phyloP scores from a whole-genome alignment of 2,329 filamentous ascomycete genomes.

The Nigrospora oryzae region DNA sequence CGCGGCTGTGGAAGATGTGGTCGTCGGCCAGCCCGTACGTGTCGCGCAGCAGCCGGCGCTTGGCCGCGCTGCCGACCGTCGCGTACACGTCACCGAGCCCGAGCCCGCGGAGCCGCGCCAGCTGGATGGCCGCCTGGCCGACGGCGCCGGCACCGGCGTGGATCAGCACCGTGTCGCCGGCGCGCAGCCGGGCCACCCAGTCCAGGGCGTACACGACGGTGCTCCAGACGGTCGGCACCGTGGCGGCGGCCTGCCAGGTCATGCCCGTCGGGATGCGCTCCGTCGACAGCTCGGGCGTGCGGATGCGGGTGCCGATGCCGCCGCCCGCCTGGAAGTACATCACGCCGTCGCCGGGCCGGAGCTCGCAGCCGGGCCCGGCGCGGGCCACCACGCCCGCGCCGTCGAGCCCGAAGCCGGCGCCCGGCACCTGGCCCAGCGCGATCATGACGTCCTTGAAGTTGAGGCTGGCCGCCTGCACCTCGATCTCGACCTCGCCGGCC shows the following conservation, averaged over 20 bases:
- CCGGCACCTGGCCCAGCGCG: slow-evolving; percentile 19
- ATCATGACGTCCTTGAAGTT: slow-evolving; percentile 25
- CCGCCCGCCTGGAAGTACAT: slow-evolving; percentile 3
- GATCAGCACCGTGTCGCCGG: slow-evolving; percentile 26
- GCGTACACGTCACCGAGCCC: slow-evolving; percentile 26
- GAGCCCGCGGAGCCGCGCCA: slow-evolving; percentile 23
- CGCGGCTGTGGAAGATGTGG: slow-evolving; percentile 26
- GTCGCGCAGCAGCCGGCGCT: slow-evolving; percentile 24
- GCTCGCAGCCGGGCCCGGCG: slow-evolving; percentile 20
- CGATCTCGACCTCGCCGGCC: slow-evolving; percentile 27
- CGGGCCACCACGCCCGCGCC: slow-evolving; percentile 24
- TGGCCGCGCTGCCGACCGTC: slow-evolving; percentile 23
- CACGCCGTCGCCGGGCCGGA: slow-evolving; percentile 30
- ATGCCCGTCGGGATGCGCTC: slow-evolving; percentile 16
- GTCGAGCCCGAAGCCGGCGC: slow-evolving; percentile 28
- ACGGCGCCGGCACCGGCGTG: slow-evolving; percentile 32
- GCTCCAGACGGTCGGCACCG: slow-evolving; percentile 28
- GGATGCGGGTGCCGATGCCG: slow-evolving; percentile 14
- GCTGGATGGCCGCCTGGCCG: slow-evolving; percentile 32
- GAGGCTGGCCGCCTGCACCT: slow-evolving; percentile 25
- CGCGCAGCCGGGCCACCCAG: slow-evolving; percentile 14
- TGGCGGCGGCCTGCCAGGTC: slow-evolving; percentile 5
- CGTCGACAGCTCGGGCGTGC: slow-evolving; percentile 16
- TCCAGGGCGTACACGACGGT: slow-evolving; percentile 34
- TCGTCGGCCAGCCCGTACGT: slow-evolving; percentile 20